Conservation (phyloP, 129 eudicot species). For the Arctium minus region DNA sequence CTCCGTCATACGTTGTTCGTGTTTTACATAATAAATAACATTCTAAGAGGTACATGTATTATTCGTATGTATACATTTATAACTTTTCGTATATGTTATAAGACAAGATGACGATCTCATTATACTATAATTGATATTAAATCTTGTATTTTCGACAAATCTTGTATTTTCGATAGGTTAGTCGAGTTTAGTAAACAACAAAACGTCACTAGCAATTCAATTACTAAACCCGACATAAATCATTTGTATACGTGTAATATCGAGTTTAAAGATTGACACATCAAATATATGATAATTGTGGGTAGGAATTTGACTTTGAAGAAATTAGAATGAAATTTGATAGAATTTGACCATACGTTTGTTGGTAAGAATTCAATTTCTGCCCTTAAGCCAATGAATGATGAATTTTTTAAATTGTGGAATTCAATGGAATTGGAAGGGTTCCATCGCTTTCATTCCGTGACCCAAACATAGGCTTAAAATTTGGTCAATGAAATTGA, state of each 20-base stretch:
- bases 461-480: no score
- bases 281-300: not conserved
- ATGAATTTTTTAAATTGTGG: no score
- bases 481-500: no score
- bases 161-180: not conserved
- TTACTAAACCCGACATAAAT: not conserved
- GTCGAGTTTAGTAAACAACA: not conserved
- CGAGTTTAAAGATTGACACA: not conserved
- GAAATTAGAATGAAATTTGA: no score
- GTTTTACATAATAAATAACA: not conserved
- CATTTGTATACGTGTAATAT: not conserved
- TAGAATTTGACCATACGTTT: no score
- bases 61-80: not conserved
- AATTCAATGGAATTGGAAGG: no score
- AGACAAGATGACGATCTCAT: not conserved
- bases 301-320: no score
- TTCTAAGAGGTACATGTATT: not conserved
- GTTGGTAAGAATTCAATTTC: no score
- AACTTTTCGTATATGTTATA: not conserved
- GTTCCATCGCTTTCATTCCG: no score
- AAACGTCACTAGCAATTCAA: not conserved
- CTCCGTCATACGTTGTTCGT: not conserved
- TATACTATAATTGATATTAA: not conserved
- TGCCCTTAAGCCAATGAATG: no score
- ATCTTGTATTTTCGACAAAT: no score